These are phyloP conservation scores for Conticribra weissflogii DNA, from an alignment of 108 stramenopile genomes.

Conservation along the genomic window DNA sequence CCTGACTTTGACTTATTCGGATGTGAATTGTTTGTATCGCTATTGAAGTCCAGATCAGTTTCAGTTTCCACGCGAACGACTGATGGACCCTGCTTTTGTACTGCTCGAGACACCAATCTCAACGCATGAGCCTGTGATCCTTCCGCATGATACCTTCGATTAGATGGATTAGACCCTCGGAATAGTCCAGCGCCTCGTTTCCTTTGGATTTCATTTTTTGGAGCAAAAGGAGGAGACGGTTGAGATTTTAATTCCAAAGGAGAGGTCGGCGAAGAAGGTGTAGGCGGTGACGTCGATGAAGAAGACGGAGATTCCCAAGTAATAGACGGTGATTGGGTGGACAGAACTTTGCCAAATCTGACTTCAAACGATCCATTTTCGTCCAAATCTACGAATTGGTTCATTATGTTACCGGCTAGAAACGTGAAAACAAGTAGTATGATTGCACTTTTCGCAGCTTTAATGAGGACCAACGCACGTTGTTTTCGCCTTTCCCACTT, in stretches of 20 bases:
- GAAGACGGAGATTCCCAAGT: not conserved
- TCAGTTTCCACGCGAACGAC: constrained; percentile 90
- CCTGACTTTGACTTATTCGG: constrained; percentile 1
- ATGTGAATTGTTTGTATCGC: not conserved
- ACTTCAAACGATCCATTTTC: constrained; percentile 53
- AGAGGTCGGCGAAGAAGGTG: constrained; percentile 2
- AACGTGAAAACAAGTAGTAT: constrained; percentile 40
- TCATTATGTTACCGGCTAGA: constrained; percentile 47
- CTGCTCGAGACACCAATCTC: constrained; percentile 74
- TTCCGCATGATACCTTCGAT: constrained; percentile 6
- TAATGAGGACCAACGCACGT: constrained; percentile 19
- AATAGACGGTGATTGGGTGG: constrained; percentile 4
- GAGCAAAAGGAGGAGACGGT: not conserved
- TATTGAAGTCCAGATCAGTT: constrained; percentile 47
- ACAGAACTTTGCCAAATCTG: constrained; percentile 37
- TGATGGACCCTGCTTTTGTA: constrained; percentile 76
- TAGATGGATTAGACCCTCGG: constrained; percentile 9
- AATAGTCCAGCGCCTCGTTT: constrained; percentile 1
- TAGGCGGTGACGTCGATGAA: constrained; percentile 1
- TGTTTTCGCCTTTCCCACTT: constrained; percentile 43
- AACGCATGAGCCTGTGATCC: constrained; percentile 33
- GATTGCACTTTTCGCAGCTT: constrained; percentile 34
- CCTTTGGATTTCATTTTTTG: not conserved
- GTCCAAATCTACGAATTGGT: constrained; percentile 52
- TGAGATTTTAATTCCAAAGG: not conserved